phyloP scores from a whole-genome alignment of 2,329 filamentous ascomycete genomes.

The Cladophialophora bantiana region DNA sequence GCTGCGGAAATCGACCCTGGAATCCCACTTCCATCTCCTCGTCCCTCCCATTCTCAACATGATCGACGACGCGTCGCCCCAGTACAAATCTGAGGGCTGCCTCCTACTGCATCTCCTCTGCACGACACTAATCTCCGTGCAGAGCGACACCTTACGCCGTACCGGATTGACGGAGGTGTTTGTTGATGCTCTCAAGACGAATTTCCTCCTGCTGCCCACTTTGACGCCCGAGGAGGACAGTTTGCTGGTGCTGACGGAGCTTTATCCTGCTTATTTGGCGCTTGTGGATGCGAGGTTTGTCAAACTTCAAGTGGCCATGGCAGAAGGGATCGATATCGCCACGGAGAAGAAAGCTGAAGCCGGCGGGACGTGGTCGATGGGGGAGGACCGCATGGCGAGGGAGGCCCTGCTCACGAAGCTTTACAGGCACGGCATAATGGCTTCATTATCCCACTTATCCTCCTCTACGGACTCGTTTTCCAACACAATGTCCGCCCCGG shows the following conservation, averaged over 20 bases:
- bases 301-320: neutral
- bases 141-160: constrained; percentile 48
- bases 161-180: constrained; percentile 56
- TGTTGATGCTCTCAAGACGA: constrained; percentile 60
- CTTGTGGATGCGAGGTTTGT: constrained; percentile 57
- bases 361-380: constrained; percentile 43
- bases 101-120: constrained; percentile 47
- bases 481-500: constrained; percentile 53
- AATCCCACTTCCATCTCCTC: constrained; percentile 54
- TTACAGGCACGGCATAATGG: constrained; percentile 52
- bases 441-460: constrained; percentile 51
- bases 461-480: constrained; percentile 52
- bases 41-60: constrained; percentile 53
- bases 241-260: constrained; percentile 65
- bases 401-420: constrained; percentile 55
- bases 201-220: constrained; percentile 76
- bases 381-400: constrained; percentile 49
- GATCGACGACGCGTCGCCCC: constrained; percentile 51
- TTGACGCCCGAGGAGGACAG: constrained; percentile 78
- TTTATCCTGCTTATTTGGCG: constrained; percentile 71
- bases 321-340: neutral
- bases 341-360: constrained; percentile 10
- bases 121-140: constrained; percentile 41
- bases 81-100: constrained; percentile 51
- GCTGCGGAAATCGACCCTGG: constrained; percentile 43